Conservation (phyloP, 495 filamentous ascomycete species). For the Aspergillus heteromorphus region DNA sequence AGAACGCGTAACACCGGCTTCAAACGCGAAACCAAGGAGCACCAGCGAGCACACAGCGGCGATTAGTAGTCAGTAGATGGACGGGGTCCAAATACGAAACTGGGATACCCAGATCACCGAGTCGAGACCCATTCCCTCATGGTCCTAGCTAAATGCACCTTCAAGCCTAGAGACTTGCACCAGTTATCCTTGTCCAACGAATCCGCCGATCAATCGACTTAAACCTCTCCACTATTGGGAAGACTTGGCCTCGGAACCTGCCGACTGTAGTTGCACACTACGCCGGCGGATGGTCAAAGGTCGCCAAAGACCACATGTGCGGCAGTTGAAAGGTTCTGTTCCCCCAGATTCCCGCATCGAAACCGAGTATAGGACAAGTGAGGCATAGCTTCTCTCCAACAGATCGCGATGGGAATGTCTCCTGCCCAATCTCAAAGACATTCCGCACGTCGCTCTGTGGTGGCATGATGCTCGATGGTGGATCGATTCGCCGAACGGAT, state of each 20-base stretch:
- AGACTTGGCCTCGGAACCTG: neutral
- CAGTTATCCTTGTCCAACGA: neutral
- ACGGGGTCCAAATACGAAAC: neutral
- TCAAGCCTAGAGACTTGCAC: neutral
- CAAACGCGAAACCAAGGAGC: conserved; percentile 38
- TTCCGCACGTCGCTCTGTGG: neutral
- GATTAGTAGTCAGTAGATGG: conserved; percentile 37
- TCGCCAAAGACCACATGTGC: neutral
- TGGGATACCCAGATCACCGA: neutral
- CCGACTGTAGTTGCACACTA: neutral
- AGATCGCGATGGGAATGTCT: conserved; percentile 1
- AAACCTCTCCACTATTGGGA: neutral
- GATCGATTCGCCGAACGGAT: conserved; percentile 1
- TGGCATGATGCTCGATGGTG: neutral
- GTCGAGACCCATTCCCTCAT: neutral
- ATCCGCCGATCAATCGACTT: neutral
- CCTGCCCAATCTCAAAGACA: neutral
- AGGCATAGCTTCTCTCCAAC: neutral
- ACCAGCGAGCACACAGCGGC: conserved; percentile 69
- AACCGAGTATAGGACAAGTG: neutral
- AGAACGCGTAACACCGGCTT: conserved; percentile 22
- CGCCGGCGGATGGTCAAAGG: neutral
- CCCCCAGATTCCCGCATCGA: conserved; percentile 11
- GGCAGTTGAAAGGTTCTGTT: neutral
- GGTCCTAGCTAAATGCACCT: neutral